Conservation (phyloP, 2,329 filamentous ascomycete species). For the Aspergillus pseudoterreus region DNA sequence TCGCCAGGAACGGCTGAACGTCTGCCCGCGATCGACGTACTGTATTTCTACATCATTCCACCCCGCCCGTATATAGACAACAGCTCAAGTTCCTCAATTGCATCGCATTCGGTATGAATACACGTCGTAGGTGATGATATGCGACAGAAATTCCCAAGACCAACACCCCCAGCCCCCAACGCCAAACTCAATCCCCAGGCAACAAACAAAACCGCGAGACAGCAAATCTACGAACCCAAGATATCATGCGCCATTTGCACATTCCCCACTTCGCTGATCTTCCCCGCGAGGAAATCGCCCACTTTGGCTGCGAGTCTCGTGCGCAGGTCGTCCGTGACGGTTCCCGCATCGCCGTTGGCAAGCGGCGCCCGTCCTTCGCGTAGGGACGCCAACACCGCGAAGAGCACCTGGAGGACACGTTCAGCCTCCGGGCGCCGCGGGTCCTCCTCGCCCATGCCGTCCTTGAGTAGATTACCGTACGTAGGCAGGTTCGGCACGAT, state of each 20-base stretch:
- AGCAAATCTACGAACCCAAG: conserved; percentile 23
- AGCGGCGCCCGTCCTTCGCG: conserved; percentile 43
- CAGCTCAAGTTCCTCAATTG: too few relatives aligned
- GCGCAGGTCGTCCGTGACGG: conserved; percentile 35
- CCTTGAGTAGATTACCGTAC: conserved; percentile 60
- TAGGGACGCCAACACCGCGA: conserved; percentile 54
- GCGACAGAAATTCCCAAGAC: neutral
- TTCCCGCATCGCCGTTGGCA: conserved; percentile 38
- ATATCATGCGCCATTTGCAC: conserved; percentile 39
- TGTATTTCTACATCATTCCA: neutral
- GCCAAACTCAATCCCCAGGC: neutral
- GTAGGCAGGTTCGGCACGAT: conserved; percentile 64
- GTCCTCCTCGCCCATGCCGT: conserved; percentile 49
- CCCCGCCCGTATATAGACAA: neutral
- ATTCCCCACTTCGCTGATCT: conserved; percentile 40
- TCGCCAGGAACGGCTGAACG: neutral
- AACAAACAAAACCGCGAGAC: neutral
- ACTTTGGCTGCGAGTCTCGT: conserved; percentile 37
- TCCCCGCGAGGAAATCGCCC: conserved; percentile 39
- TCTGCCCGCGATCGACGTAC: neutral
- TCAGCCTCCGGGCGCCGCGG: conserved; percentile 57
- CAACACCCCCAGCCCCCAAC: neutral
- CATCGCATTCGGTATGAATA: too few relatives aligned
- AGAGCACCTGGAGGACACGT: conserved; percentile 55
- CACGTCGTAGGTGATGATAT: neutral